Conservation (phyloP, 169 alveolate species). For the Perkinsus chesapeaki region DNA sequence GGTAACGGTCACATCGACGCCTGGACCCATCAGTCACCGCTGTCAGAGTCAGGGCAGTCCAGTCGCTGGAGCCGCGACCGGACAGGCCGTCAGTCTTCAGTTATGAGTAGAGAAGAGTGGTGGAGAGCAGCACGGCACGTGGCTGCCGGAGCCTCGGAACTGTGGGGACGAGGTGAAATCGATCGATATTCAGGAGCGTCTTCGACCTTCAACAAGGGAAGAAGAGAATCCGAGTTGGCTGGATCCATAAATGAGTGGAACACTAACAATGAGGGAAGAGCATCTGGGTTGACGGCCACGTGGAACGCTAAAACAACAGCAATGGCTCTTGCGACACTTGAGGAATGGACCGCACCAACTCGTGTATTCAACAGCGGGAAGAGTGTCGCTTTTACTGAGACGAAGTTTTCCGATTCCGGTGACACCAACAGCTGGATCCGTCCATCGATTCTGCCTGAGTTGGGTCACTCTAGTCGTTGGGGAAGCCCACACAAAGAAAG, state of each 20-base stretch:
- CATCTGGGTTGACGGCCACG: too few species aligned
- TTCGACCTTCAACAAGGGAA: not conserved
- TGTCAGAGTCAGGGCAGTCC: not conserved
- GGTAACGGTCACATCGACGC: not conserved
- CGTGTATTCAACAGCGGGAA: too few species aligned
- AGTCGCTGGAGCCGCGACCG: not conserved
- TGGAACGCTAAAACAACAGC: too few species aligned
- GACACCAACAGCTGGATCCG: too few species aligned
- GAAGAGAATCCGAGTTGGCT: not conserved
- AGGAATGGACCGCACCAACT: too few species aligned
- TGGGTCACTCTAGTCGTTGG: not conserved
- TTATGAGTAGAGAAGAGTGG: not conserved
- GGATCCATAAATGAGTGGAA: not conserved
- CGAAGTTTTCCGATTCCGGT: too few species aligned
- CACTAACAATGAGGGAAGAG: not conserved
- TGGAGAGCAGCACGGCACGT: not conserved
- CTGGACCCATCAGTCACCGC: not conserved
- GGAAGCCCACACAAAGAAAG: not conserved
- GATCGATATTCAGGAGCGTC: not conserved
- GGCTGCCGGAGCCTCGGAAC: not conserved
- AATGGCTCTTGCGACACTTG: too few species aligned
- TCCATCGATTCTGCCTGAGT: too few species aligned
- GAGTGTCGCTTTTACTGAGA: too few species aligned
- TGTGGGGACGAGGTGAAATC: not conserved
- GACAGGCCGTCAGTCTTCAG: not conserved